These are phyloP conservation scores for Globisporangium nodosum DNA, from an alignment of 352 stramenopile genomes.

Conservation along the genomic window DNA sequence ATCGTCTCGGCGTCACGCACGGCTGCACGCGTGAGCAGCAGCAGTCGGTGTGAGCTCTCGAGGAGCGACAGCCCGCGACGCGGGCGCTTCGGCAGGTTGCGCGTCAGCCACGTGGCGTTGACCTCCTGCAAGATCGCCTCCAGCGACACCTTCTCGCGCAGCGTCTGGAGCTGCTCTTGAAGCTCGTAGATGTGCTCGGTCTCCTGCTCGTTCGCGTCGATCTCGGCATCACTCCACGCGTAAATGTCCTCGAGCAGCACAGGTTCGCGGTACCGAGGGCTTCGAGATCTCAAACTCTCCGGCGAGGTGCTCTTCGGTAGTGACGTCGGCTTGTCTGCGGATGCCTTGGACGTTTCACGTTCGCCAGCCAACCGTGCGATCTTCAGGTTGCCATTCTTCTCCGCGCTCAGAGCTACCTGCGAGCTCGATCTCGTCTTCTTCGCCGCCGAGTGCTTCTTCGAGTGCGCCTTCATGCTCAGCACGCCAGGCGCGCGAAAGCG, in stretches of 20 bases:
- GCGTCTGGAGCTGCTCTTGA: conserved; percentile 21
- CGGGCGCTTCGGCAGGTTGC: background rate
- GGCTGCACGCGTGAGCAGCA: conserved; percentile 14
- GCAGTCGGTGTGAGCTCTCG: conserved; percentile 11
- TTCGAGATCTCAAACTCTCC: background rate
- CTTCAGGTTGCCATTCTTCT: background rate
- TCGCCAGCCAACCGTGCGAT: too few relatives aligned
- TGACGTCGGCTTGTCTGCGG: too few relatives aligned
- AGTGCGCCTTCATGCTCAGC: background rate
- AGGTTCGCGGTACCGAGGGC: background rate
- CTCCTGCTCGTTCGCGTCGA: conserved; percentile 34
- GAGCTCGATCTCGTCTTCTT: background rate
- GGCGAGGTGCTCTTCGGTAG: too few relatives aligned
- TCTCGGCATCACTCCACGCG: conserved; percentile 42
- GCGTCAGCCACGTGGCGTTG: conserved; percentile 7
- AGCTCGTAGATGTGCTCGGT: conserved; percentile 41
- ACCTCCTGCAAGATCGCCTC: conserved; percentile 1
- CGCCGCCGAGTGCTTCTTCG: background rate
- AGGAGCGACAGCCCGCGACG: background rate
- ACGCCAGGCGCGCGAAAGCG: conserved; percentile 10
- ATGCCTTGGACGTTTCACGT: too few relatives aligned
- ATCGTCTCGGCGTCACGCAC: conserved; percentile 32
- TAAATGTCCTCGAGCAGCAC: conserved; percentile 29
- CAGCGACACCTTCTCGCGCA: conserved; percentile 25
- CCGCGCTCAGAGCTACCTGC: background rate